phyloP scores from a whole-genome alignment of 2,329 filamentous ascomycete species.

The Teratosphaeria pseudoeucalypti region DNA sequence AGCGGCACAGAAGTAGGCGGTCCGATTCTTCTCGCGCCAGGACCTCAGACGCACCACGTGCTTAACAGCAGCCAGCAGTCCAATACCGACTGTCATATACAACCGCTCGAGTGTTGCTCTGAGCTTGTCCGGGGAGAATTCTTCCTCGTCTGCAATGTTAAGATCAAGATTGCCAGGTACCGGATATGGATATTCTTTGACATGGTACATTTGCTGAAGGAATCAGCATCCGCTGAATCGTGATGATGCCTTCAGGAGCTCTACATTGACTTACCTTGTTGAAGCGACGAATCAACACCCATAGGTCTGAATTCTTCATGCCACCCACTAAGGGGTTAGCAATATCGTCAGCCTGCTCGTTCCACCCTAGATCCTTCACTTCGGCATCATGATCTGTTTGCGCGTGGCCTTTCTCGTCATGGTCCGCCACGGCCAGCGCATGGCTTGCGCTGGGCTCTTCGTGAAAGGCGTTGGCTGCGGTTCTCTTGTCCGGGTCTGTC shows the following conservation, averaged over 20 bases:
- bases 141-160: conserved; percentile 67
- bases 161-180: conserved; percentile 63
- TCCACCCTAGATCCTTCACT: conserved; percentile 61
- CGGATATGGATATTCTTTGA: conserved; percentile 54
- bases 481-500: conserved; percentile 23
- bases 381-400: conserved; percentile 29
- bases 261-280: conserved; percentile 47
- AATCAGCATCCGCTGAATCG: background rate
- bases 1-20: conserved; percentile 52
- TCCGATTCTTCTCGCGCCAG: conserved; percentile 64
- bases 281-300: conserved; percentile 61
- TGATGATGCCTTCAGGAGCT: background rate
- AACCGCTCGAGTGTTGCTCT: conserved; percentile 66
- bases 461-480: conserved; percentile 22
- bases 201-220: conserved; percentile 44
- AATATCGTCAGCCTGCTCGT: conserved; percentile 47
- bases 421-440: conserved; percentile 35
- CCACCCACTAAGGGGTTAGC: conserved; percentile 54
- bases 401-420: conserved; percentile 38
- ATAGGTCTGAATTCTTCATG: conserved; percentile 61
- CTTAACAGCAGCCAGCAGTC: conserved; percentile 56
- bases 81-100: conserved; percentile 68
- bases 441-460: conserved; percentile 38
- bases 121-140: conserved; percentile 76
- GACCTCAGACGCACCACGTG: conserved; percentile 67